phyloP scores from a whole-genome alignment of 2,329 filamentous ascomycete species.

The Colletotrichum sp. region DNA sequence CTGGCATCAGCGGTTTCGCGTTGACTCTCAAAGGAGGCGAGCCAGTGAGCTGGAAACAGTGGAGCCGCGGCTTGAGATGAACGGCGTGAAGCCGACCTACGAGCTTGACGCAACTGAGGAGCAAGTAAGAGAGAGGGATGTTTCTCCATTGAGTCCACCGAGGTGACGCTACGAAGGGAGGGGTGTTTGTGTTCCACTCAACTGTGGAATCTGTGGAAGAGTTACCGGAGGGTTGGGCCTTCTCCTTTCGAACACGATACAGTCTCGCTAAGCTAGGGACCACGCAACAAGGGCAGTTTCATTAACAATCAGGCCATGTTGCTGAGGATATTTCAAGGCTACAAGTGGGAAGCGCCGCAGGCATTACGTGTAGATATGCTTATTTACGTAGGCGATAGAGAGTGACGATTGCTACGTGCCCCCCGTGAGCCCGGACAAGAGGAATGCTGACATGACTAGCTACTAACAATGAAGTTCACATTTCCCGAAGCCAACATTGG shows the following conservation, averaged over 20 bases:
- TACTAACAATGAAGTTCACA: accelerated
- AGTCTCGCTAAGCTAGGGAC: accelerated
- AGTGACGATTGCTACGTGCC: neutral
- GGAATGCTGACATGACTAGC: neutral
- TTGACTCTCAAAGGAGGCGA: neutral
- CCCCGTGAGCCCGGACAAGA: neutral
- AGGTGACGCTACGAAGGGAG: neutral
- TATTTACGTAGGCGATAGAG: neutral
- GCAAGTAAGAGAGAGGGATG: neutral
- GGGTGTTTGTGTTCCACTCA: neutral
- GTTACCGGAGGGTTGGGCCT: neutral
- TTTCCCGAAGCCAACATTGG: neutral
- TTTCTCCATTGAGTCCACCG: neutral
- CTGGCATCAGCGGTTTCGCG: neutral
- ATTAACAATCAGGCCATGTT: neutral
- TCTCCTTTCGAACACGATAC: neutral
- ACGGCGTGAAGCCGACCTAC: neutral
- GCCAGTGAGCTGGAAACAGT: neutral
- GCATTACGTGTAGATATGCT: neutral
- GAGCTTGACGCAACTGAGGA: neutral
- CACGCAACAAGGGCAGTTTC: neutral
- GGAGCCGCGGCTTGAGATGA: neutral
- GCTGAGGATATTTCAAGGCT: neutral
- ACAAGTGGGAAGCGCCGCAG: neutral
- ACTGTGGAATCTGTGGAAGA: neutral